phyloP scores from a whole-genome alignment of 257 asterid species.

The Perilla frutescens region DNA sequence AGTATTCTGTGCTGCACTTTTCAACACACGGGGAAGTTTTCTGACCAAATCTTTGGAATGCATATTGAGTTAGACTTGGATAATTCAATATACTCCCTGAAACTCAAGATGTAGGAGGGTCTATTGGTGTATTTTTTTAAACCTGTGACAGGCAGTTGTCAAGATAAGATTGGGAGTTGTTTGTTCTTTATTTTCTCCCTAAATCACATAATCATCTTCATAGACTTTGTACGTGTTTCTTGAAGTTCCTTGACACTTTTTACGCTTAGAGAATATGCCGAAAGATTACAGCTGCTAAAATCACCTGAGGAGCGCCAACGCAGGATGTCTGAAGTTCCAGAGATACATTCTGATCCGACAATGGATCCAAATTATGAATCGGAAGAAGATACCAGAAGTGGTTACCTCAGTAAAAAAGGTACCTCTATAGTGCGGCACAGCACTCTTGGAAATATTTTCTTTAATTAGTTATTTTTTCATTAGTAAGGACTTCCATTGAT shows the following conservation, averaged over 20 bases:
- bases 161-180: conserved; percentile 2
- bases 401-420: conserved; percentile 54
- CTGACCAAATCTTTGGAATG: neutral
- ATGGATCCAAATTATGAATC: conserved; percentile 67
- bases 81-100: neutral
- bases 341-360: conserved; percentile 68
- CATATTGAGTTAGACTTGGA: neutral
- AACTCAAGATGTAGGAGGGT: neutral
- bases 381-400: conserved; percentile 56
- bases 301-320: conserved; percentile 71
- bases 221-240: neutral
- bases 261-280: conserved; percentile 64
- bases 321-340: conserved; percentile 62
- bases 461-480: neutral
- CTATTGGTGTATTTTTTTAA: neutral
- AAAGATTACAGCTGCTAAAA: conserved; percentile 57
- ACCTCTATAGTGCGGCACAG: neutral
- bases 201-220: neutral
- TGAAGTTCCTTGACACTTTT: conserved; percentile 57
- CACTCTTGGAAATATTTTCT: neutral
- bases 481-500: conserved; percentile 22
- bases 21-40: neutral
- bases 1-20: neutral
- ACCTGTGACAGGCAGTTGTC: neutral
- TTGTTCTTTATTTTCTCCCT: conserved; percentile 2